phyloP scores from a whole-genome alignment of 2,329 filamentous ascomycete species.

The Pleoardoris graminearum region DNA sequence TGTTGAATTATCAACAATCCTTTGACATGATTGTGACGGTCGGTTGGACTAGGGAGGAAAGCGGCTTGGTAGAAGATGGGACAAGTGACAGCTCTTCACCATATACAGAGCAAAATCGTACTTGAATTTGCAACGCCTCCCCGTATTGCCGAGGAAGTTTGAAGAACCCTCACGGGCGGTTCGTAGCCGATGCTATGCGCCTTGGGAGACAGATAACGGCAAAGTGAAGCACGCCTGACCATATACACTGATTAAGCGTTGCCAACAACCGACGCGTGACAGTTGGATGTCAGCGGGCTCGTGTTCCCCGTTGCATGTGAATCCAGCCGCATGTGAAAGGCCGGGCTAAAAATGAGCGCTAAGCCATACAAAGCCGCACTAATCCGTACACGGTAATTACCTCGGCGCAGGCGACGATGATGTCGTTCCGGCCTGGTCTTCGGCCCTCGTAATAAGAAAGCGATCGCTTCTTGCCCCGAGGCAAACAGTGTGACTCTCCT shows the following conservation, averaged over 20 bases:
- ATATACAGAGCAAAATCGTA: too few species aligned
- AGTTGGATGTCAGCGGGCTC: neutral
- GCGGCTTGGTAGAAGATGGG: too few species aligned
- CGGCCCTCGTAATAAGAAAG: constrained; percentile 17
- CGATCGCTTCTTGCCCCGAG: constrained; percentile 6
- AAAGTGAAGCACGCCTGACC: too few species aligned
- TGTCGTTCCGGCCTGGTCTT: constrained; percentile 9
- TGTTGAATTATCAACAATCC: too few species aligned
- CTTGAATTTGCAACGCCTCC: too few species aligned
- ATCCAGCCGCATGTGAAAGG: constrained; percentile 27
- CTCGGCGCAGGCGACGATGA: constrained; percentile 17
- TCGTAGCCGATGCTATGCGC: too few species aligned
- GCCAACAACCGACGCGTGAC: neutral
- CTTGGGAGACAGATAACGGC: too few species aligned
- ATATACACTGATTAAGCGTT: neutral
- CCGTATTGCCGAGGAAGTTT: too few species aligned
- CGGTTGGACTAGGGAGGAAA: too few species aligned
- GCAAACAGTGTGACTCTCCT: neutral
- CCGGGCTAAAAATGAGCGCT: constrained; percentile 1
- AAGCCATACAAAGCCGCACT: constrained; percentile 3
- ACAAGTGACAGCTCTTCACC: too few species aligned
- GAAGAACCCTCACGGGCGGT: too few species aligned
- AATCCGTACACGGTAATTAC: constrained; percentile 17
- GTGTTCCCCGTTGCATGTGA: constrained; percentile 16
- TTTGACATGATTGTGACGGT: too few species aligned